Conservation (phyloP, 2,329 filamentous ascomycete species). For the Ambrosiella cleistominuta region DNA sequence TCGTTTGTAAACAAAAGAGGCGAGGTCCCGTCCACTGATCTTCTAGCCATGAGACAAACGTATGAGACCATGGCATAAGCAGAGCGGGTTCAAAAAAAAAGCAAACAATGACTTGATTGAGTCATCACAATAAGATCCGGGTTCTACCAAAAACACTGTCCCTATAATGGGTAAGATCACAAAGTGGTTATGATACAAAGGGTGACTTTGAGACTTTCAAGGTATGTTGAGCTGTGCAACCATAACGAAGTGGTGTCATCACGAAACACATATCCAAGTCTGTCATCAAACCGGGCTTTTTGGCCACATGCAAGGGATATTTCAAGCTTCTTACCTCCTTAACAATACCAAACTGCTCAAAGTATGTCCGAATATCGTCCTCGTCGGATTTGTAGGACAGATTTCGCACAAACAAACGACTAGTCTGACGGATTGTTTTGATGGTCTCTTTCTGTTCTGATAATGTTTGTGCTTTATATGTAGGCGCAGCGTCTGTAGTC, state of each 20-base stretch:
- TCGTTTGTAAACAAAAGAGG: background rate
- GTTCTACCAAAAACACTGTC: constrained; percentile 99
- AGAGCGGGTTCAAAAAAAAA: constrained; percentile 24
- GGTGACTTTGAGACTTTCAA: background rate
- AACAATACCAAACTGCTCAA: constrained; percentile 54
- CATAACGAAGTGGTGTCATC: background rate
- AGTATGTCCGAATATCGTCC: constrained; percentile 56
- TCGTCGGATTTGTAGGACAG: constrained; percentile 65
- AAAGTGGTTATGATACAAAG: background rate
- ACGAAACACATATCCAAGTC: background rate
- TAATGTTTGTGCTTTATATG: background rate
- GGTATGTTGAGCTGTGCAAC: background rate
- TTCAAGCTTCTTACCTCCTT: constrained; percentile 58
- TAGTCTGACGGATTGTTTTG: constrained; percentile 51
- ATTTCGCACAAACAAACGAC: constrained; percentile 76
- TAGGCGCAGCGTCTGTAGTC: constrained; percentile 2
- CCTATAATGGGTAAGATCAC: constrained; percentile 99
- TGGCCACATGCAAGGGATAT: background rate
- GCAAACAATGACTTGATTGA: constrained; percentile 3
- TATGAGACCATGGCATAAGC: constrained; percentile 3
- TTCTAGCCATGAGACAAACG: background rate
- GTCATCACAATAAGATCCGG: background rate
- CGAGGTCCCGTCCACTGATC: background rate
- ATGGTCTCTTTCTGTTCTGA: constrained; percentile 26
- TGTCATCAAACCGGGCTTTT: too few species aligned